These are phyloP conservation scores for Pestalotiopsis sp. DNA, from an alignment of 2,329 filamentous ascomycete species.

Conservation along the genomic window DNA sequence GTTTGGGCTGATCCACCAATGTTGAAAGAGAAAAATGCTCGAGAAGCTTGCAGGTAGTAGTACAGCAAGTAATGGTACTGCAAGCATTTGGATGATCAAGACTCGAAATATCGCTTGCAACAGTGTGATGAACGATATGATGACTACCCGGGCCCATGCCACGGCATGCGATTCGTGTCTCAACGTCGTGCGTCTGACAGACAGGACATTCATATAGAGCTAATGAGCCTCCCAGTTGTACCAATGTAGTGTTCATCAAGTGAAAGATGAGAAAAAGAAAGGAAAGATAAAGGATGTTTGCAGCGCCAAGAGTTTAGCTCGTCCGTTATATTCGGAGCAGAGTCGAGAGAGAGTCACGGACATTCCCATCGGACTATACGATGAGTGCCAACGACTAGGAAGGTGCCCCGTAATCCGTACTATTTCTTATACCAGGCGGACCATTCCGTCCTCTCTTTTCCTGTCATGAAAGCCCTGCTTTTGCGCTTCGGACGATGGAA, in stretches of 20 bases:
- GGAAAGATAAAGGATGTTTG: no score
- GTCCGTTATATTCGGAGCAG: no score
- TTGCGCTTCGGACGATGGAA: background rate
- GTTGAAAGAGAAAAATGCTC: background rate
- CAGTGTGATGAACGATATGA: no score
- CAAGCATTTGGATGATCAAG: background rate
- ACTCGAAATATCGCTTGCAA: background rate
- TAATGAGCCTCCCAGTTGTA: no score
- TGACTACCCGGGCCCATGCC: no score
- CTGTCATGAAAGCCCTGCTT: background rate
- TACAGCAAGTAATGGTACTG: constrained; percentile 1
- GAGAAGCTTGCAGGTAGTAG: constrained; percentile 12
- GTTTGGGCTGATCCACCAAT: background rate
- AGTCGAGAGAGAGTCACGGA: background rate
- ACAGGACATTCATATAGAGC: no score
- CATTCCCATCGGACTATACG: background rate
- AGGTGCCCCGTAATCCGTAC: background rate
- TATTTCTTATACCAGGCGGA: background rate
- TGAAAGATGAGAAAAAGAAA: no score
- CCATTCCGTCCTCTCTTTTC: background rate
- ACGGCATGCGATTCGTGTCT: no score
- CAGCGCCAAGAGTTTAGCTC: no score
- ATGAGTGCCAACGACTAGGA: background rate
- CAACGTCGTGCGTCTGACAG: no score
- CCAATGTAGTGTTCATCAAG: no score